Conservation (phyloP, 345 rosid genomes). For the Balakata baccata region DNA sequence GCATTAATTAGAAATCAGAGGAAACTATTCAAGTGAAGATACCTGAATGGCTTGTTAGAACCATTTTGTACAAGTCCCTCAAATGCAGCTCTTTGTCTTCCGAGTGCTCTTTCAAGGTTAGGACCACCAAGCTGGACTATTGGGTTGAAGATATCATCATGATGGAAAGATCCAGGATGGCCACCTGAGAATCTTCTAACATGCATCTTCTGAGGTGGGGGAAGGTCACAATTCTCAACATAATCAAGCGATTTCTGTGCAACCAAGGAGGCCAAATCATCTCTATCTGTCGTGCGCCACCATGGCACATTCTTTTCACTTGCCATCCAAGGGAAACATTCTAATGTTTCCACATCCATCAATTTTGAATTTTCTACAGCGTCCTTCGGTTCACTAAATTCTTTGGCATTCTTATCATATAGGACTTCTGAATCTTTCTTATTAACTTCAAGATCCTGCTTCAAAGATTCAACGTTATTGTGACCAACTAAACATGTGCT, state of each 20-base stretch:
- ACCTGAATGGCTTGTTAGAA: constrained; percentile 46
- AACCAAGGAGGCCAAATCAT: constrained; percentile 79
- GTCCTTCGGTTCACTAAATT: constrained; percentile 39
- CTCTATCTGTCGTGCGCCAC: constrained; percentile 80
- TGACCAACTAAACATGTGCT: constrained; percentile 1
- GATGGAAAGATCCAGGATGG: constrained; percentile 30
- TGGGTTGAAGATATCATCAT: constrained; percentile 33
- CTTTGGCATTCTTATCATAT: constrained; percentile 34
- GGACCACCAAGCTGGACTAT: constrained; percentile 22
- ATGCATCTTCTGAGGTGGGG: constrained; percentile 64
- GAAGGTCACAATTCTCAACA: constrained; percentile 85
- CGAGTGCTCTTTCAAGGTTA: constrained; percentile 13
- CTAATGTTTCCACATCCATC: constrained; percentile 36
- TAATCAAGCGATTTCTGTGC: constrained; percentile 70
- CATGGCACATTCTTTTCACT: constrained; percentile 67
- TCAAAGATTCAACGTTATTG: constrained; percentile 15
- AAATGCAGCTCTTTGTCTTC: constrained; percentile 26
- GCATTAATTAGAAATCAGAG: not conserved
- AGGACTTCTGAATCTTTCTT: constrained; percentile 19
- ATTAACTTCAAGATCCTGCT: constrained; percentile 20
- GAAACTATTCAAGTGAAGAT: not conserved
- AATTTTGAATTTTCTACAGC: constrained; percentile 38
- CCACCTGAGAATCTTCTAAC: constrained; percentile 39
- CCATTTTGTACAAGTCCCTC: constrained; percentile 25
- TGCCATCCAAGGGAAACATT: constrained; percentile 49